Conservation (phyloP, 164 flowering plant genomes). For the Cinnamomum chago region DNA sequence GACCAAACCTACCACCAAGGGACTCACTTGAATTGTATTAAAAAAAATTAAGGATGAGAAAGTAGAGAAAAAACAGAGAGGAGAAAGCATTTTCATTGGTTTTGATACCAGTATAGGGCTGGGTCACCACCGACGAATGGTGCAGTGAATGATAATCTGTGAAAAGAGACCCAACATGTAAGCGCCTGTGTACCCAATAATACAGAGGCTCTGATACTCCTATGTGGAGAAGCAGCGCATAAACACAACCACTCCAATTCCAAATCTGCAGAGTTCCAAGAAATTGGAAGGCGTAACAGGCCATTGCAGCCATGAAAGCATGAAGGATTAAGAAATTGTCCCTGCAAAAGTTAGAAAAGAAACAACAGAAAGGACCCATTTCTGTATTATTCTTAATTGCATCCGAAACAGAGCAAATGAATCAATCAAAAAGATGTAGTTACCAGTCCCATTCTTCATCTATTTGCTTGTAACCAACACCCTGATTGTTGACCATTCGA, state of each 20-base stretch:
- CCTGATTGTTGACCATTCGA: slow-evolving; percentile 42
- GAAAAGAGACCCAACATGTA: slow-evolving; percentile 45
- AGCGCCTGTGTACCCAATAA: slow-evolving; percentile 52
- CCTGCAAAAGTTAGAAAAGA: slow-evolving; percentile 37
- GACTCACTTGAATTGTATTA: neutral
- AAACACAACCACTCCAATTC: slow-evolving; percentile 47
- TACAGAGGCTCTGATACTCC: slow-evolving; percentile 74
- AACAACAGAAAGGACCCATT: neutral
- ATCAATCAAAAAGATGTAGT: neutral
- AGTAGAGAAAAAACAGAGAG: neutral
- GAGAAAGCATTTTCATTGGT: neutral
- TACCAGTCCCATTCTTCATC: slow-evolving; percentile 90
- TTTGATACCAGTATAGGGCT: slow-evolving; percentile 56
- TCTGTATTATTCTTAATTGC: neutral
- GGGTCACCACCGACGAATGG: slow-evolving; percentile 62
- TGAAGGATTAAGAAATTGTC: slow-evolving; percentile 80
- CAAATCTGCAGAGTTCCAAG: slow-evolving; percentile 47
- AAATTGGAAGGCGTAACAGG: slow-evolving; percentile 37
- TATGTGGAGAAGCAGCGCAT: slow-evolving; percentile 49
- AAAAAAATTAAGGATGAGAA: neutral
- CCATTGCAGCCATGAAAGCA: slow-evolving; percentile 45
- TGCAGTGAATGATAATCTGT: slow-evolving; percentile 67
- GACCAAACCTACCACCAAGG: neutral
- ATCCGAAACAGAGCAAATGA: too few relatives aligned
- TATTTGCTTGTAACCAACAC: slow-evolving; percentile 68